These are phyloP conservation scores for Hirschfeldia incana DNA, from an alignment of 345 rosid genomes.

Conservation along the genomic window DNA sequence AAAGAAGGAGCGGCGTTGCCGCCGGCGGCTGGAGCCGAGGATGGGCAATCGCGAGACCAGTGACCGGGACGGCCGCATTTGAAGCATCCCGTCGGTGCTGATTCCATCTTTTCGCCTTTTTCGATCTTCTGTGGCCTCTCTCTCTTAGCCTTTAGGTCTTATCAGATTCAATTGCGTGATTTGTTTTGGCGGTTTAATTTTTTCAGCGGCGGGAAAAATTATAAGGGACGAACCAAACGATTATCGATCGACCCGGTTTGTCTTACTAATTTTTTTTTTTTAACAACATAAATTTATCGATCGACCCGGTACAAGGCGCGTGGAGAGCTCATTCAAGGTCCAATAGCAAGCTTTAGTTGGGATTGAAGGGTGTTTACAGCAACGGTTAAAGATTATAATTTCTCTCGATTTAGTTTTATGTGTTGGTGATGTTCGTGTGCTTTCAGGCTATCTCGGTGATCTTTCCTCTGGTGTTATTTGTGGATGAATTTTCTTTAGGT, in stretches of 20 bases:
- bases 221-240: slow-evolving; percentile 10
- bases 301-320: too few relatives aligned
- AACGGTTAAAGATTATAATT: too few relatives aligned
- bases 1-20: background rate
- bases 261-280: background rate
- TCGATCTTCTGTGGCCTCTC: background rate
- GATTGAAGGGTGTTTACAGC: too few relatives aligned
- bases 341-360: too few relatives aligned
- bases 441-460: too few relatives aligned
- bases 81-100: slow-evolving; percentile 87
- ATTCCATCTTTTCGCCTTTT: slow-evolving; percentile 46
- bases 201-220: slow-evolving; percentile 31
- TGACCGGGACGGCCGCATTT: slow-evolving; percentile 98
- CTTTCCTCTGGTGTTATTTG: too few relatives aligned
- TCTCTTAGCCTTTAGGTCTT: slow-evolving; percentile 19
- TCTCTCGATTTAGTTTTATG: too few relatives aligned
- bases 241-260: background rate
- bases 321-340: too few relatives aligned
- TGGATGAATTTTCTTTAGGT: too few relatives aligned
- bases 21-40: slow-evolving; percentile 35
- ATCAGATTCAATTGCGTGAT: slow-evolving; percentile 2
- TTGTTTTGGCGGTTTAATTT: slow-evolving; percentile 25
- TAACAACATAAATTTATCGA: too few relatives aligned
- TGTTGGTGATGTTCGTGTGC: too few relatives aligned
- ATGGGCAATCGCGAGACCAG: slow-evolving; percentile 94